Conservation (phyloP, 73 alveolate species). For the Durusdinium trenchii region DNA sequence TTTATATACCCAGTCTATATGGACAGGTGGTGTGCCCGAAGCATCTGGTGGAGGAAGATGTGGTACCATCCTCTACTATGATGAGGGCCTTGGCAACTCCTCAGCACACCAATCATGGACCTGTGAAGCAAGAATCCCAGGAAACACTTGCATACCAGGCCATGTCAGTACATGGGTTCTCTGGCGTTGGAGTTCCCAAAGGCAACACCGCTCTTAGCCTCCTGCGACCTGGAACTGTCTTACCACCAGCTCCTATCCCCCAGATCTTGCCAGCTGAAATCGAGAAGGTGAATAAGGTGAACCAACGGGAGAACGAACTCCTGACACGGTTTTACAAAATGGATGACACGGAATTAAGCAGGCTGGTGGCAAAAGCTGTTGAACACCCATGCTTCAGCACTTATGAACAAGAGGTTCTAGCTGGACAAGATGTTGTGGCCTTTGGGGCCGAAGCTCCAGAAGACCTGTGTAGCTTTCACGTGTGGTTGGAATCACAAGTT, state of each 20-base stretch:
- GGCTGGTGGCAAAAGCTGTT: background rate
- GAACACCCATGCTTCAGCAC: background rate
- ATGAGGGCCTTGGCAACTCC: background rate
- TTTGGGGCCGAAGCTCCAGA: background rate
- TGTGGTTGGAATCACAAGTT: background rate
- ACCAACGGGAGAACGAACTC: background rate
- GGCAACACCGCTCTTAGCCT: background rate
- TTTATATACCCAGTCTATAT: background rate
- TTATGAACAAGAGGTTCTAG: background rate
- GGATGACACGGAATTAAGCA: background rate
- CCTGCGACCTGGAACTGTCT: background rate
- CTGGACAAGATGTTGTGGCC: background rate
- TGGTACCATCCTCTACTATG: background rate
- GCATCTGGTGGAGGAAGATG: background rate
- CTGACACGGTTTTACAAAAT: background rate
- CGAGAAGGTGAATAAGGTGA: background rate
- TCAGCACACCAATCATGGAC: background rate
- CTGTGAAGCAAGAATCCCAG: background rate
- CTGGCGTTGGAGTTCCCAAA: no score
- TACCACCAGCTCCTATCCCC: background rate
- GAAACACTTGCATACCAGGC: background rate
- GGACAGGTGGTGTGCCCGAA: no score
- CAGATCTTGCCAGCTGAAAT: background rate
- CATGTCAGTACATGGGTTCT: background rate
- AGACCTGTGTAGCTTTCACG: background rate